Evolutionary conservation across 805 yeast genomes (phyloP).

Genomic region (Lipomyces lipofer): DNA sequence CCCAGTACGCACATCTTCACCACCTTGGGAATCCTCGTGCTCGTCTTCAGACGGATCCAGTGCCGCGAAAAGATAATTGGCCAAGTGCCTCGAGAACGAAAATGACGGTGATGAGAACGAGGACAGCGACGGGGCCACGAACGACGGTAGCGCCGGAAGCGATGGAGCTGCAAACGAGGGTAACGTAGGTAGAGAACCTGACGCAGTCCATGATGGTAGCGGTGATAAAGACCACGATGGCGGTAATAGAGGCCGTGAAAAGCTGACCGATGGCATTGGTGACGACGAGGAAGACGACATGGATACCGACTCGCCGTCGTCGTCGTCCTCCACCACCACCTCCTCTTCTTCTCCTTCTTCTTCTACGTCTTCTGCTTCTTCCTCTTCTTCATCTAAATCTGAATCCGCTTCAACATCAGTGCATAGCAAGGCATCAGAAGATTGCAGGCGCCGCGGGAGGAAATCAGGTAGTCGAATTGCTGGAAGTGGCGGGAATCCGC

Average conservation of each 20-base stretch:
- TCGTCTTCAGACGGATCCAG: constrained; percentile 4
- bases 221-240: background rate
- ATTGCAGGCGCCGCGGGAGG: constrained; percentile 18
- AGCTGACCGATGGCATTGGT: constrained; percentile 1
- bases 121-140: constrained; percentile 8
- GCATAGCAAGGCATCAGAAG: background rate
- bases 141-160: constrained; percentile 2
- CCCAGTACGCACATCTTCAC: background rate
- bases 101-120: constrained; percentile 10
- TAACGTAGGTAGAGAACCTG: background rate
- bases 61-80: constrained; percentile 21
- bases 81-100: constrained; percentile 24
- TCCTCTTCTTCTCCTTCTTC: no score
- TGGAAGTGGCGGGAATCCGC: constrained; percentile 26
- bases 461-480: constrained; percentile 23
- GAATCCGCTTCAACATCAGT: background rate
- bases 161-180: constrained; percentile 3
- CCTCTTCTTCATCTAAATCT: background rate
- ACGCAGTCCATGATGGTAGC: constrained; percentile 4
- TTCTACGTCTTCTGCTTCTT: background rate
- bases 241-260: background rate
- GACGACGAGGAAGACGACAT: background rate
- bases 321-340: no score
- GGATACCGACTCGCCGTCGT: background rate
- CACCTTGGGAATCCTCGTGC: background rate